Conservation (phyloP, 306 rosid genomes). For the Cucumis sativus region Cucumber_9930_V3 NC_026657.2:17839001-17839500, state of each 20-base stretch:
- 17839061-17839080: constrained; percentile 25
- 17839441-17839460: neutral
- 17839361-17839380: constrained; percentile 49
- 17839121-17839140: constrained; percentile 15
- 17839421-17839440: neutral
- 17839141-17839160: constrained; percentile 12
- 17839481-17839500: too few species aligned
- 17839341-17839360: constrained; percentile 47
- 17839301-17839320: constrained; percentile 41
- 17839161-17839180: constrained; percentile 16
- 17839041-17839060: constrained; percentile 48
- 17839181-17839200: constrained; percentile 13
- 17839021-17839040: constrained; percentile 45
- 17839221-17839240: constrained; percentile 43
- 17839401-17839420: neutral
- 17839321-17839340: constrained; percentile 41
- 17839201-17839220: constrained; percentile 29
- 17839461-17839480: too few species aligned
- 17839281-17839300: constrained; percentile 35
- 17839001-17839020: neutral
- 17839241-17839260: constrained; percentile 52
- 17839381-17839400: neutral
- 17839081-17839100: constrained; percentile 22
- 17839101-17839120: constrained; percentile 17
- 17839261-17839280: constrained; percentile 57